phyloP scores from a whole-genome alignment of 345 rosid genomes.

The Trapa bicornis region DNA sequence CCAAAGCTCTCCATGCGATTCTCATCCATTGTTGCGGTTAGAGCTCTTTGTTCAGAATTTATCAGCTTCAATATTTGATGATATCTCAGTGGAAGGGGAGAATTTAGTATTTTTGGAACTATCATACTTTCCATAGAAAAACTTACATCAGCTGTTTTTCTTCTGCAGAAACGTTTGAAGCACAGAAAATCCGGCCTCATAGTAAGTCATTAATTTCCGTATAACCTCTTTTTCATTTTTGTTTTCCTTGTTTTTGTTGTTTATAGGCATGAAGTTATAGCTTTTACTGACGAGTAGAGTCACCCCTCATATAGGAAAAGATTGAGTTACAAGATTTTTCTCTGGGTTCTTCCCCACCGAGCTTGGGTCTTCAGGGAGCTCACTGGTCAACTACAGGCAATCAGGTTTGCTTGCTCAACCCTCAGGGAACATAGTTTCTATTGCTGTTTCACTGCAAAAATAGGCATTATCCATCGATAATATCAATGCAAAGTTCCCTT shows the following conservation, averaged over 20 bases:
- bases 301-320: conserved; percentile 42
- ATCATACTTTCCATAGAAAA: background rate
- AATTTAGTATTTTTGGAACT: background rate
- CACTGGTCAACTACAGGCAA: conserved; percentile 72
- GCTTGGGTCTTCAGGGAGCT: conserved; percentile 69
- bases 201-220: conserved; percentile 32
- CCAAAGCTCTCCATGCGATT: conserved; percentile 63
- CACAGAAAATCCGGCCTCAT: conserved; percentile 57
- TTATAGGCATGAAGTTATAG: conserved; percentile 8
- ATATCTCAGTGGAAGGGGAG: background rate
- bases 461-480: background rate
- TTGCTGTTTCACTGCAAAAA: background rate
- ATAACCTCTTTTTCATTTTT: background rate
- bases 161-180: conserved; percentile 73
- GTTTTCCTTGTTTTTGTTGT: background rate
- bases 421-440: background rate
- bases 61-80: background rate
- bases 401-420: conserved; percentile 47
- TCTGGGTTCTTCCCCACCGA: conserved; percentile 66
- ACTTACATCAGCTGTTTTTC: background rate
- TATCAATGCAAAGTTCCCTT: conserved; percentile 9
- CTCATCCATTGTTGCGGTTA: conserved; percentile 74
- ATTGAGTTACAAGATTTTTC: conserved; percentile 76
- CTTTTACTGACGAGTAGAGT: conserved; percentile 6
- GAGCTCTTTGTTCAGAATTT: conserved; percentile 7